These are phyloP conservation scores for Colletotrichum truncatum DNA, from an alignment of 2,329 filamentous ascomycete species.

Conservation along the genomic window DNA sequence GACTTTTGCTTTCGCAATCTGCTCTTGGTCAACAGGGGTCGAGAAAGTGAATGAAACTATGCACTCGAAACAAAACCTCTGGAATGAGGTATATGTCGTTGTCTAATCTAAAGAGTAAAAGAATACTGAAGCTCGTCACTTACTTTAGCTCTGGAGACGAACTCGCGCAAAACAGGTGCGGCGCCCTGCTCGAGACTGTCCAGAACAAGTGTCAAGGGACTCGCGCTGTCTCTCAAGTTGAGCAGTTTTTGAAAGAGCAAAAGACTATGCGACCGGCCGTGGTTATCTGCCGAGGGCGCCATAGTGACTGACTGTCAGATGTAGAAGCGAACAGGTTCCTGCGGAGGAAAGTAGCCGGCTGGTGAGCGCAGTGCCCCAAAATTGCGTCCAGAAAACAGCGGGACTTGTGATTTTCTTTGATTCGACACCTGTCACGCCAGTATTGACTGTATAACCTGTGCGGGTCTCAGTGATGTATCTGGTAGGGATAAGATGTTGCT, in stretches of 20 bases:
- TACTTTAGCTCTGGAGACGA: conserved; percentile 79
- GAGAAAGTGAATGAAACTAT: background rate
- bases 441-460: background rate
- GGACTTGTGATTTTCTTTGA: too few species aligned
- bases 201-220: conserved; percentile 86
- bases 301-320: conserved; percentile 46
- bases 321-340: background rate
- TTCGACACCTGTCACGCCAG: background rate
- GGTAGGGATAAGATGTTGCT: background rate
- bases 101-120: too few species aligned
- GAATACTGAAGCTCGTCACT: conserved; percentile 26
- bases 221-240: conserved; percentile 79
- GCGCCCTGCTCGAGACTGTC: conserved; percentile 88
- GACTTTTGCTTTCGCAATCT: conserved; percentile 74
- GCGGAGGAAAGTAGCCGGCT: background rate
- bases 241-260: conserved; percentile 85
- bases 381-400: too few species aligned
- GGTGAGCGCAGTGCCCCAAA: background rate
- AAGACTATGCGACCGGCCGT: conserved; percentile 84
- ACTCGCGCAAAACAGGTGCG: conserved; percentile 75
- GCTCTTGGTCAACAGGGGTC: background rate
- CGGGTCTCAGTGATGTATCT: background rate
- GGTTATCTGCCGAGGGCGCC: conserved; percentile 66
- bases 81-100: too few species aligned
- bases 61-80: too few species aligned